These are phyloP conservation scores for Corniculantispora saksenae DNA, from an alignment of 2,329 filamentous ascomycete genomes.

Conservation along the genomic window DNA sequence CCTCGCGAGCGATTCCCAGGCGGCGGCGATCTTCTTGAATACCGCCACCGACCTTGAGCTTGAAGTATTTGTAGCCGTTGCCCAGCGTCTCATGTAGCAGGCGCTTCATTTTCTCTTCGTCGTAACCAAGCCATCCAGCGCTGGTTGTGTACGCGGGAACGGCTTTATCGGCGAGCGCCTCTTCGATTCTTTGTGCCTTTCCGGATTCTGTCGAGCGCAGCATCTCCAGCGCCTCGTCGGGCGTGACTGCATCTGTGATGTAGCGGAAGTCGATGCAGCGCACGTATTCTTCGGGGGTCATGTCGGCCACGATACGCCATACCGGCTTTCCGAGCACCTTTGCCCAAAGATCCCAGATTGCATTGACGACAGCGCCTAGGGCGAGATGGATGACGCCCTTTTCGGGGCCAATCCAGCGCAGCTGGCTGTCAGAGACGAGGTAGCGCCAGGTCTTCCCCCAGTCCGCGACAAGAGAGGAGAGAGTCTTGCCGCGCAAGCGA, in stretches of 20 bases:
- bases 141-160: conserved; percentile 90
- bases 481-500: conserved; percentile 72
- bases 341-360: conserved; percentile 94
- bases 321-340: conserved; percentile 84
- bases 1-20: conserved; percentile 71
- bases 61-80: conserved; percentile 83
- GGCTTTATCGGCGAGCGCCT: conserved; percentile 71
- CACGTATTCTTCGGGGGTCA: conserved; percentile 85
- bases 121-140: conserved; percentile 90
- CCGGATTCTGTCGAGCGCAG: conserved; percentile 65
- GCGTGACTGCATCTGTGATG: conserved; percentile 90
- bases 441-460: conserved; percentile 90
- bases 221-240: conserved; percentile 75
- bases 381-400: conserved; percentile 94
- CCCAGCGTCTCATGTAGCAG: conserved; percentile 73
- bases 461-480: conserved; percentile 74
- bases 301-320: conserved; percentile 86
- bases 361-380: conserved; percentile 85
- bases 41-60: conserved; percentile 81
- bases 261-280: conserved; percentile 91
- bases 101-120: conserved; percentile 79
- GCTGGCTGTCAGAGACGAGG: conserved; percentile 86
- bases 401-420: conserved; percentile 92
- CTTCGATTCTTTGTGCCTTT: conserved; percentile 70
- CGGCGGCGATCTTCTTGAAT: conserved; percentile 71